Evolutionary conservation across 1,284 basidiomycete genomes (phyloP).

Genomic region (Athelia psychrophila): DNA sequence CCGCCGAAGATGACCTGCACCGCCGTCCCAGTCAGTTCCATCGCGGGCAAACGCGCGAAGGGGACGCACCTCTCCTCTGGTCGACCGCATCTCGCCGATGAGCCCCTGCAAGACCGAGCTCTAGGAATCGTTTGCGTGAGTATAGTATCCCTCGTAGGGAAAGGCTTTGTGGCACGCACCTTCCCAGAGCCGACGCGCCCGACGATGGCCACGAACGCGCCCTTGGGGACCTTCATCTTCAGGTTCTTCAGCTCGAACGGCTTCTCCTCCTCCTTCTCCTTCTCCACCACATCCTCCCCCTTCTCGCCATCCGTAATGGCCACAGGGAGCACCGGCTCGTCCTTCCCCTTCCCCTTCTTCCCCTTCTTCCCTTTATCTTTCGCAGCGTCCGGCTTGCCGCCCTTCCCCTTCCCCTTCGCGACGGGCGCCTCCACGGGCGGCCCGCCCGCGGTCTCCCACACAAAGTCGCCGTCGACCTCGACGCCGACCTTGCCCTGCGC

Average conservation of each 20-base stretch:
- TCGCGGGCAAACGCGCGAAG: conserved; percentile 14
- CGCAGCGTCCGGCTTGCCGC: conserved; percentile 2
- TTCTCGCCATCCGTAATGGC: conserved; percentile 5
- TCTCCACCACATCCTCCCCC: background rate
- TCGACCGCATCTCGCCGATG: conserved; percentile 59
- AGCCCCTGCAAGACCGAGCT: conserved; percentile 45
- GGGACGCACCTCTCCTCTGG: conserved; percentile 32
- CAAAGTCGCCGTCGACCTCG: conserved; percentile 66
- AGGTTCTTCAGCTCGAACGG: conserved; percentile 37
- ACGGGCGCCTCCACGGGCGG: conserved; percentile 20
- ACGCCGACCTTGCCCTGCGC: conserved; percentile 49
- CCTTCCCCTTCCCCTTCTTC: conserved; percentile 6
- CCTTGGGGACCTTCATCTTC: conserved; percentile 33
- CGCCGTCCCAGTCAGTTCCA: background rate
- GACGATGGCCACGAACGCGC: conserved; percentile 39
- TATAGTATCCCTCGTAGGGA: too few species aligned
- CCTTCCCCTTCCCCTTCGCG: conserved; percentile 8
- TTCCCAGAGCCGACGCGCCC: conserved; percentile 41
- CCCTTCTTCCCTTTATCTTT: background rate
- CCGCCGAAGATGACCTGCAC: conserved; percentile 43
- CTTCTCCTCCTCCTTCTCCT: conserved; percentile 14
- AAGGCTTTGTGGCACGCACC: too few species aligned
- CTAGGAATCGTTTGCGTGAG: too few species aligned
- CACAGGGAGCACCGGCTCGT: conserved; percentile 18
- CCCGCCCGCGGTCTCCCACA: conserved; percentile 57